phyloP scores from a whole-genome alignment of 257 asterid genomes.

The Solanum ossicruentum region DNA sequence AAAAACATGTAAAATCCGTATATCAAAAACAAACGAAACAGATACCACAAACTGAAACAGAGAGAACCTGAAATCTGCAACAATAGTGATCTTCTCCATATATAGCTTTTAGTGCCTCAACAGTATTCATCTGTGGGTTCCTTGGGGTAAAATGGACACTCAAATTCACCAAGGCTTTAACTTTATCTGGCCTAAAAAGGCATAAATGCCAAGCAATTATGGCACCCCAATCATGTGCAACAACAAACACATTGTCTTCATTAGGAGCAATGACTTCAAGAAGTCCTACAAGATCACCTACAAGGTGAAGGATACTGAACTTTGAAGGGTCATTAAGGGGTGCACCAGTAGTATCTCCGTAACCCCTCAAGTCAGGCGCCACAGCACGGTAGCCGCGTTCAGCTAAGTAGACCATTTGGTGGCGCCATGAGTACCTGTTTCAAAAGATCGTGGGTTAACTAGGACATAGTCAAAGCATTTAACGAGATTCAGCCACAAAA shows the following conservation, averaged over 20 bases:
- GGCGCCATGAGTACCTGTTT: constrained; percentile 55
- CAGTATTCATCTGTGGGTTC: constrained; percentile 13
- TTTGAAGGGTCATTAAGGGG: constrained; percentile 41
- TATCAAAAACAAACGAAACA: neutral
- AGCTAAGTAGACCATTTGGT: constrained; percentile 64
- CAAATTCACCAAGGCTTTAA: constrained; percentile 44
- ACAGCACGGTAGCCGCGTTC: constrained; percentile 54
- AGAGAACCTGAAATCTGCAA: constrained; percentile 28
- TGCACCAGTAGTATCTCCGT: constrained; percentile 70
- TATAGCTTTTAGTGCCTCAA: constrained; percentile 9
- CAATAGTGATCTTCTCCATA: constrained; percentile 58
- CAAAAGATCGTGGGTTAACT: neutral
- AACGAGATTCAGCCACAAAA: neutral
- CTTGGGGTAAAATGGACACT: constrained; percentile 37
- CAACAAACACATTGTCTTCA: constrained; percentile 56
- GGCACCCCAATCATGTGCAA: constrained; percentile 87
- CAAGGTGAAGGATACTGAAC: constrained; percentile 35
- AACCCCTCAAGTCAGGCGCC: constrained; percentile 76
- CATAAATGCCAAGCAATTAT: constrained; percentile 47
- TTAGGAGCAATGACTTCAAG: constrained; percentile 34
- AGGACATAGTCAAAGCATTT: neutral
- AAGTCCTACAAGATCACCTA: constrained; percentile 52
- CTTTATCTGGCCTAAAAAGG: constrained; percentile 53
- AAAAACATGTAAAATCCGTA: neutral
- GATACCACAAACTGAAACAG: neutral